Base-by-base conservation (phyloP, 805 yeast species). In the Candida odintsovae region DNA sequence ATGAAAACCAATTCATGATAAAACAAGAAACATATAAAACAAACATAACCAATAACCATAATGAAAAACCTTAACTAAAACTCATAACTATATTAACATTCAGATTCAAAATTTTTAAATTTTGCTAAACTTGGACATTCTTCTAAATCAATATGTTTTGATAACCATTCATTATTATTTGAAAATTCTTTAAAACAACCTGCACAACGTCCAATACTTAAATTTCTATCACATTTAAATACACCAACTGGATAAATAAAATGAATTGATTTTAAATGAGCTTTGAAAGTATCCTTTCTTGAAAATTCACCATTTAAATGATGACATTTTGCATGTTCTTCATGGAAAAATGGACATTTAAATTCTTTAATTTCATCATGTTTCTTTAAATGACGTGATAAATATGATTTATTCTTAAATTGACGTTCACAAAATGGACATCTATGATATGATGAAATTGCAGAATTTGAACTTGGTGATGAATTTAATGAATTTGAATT, bases 321-420 rank as follows among this genome's bases (percentile, higher is more conserved):
- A 59, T 86, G 94, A 42, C 66, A 62, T 43, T 59, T 56, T 48
- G 64, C 46, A 63, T 66, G 56, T 48, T 55, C 20, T 43, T 54
- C 46, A 54, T 55, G 67, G 70, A 66, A 84, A 63, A 84, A 87
- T 13, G 95, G 95, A 66, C 96, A 87, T 46, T 71, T 73, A 64
- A 82, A 86, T 9, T 92, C 95, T 67, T 86, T 87, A 31, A 75
- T 71, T 7, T 74, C 67, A n/a, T 82, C 83, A 61, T 87, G 96
- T 62, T 87, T 87, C 68, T 86, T 85, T 66, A 85, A 64, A 64
- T 88, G 96, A 51, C 95, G 78, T 0, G 95, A 85, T 48, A 87
- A 70, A 61, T 88, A 88, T 6, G 95, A 92, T 60, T 83, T 83
- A 43, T 86, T 83, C 50, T 80, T 76, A 68, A 88, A 88, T 39